Evolutionary conservation across 2,329 filamentous ascomycete genomes (phyloP), one percentile per base, ranked within the genome.

Genomic region (Cryphonectria naterciae): DNA sequence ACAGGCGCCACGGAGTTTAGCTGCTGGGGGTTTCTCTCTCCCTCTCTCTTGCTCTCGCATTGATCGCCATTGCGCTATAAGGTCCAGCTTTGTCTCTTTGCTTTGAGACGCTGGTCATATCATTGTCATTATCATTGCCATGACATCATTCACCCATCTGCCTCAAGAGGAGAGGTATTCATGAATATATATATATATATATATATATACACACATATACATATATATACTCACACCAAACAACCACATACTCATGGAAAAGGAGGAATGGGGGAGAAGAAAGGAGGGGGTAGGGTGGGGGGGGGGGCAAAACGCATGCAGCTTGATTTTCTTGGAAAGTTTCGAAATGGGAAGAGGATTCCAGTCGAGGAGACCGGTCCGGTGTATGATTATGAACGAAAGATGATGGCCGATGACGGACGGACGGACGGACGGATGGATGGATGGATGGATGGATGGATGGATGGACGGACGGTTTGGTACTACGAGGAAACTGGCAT

Each of bases 401-500:
- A 22, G 56, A 60, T 35, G 56, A 60, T 35, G 56, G 56, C 15
- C n/a, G 56, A 35, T 22, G 56, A 60, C 7, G 8, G 58, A 32
- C 25, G 58, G 56, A 37, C 28, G 56, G 28, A 37, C 52, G 52
- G 54, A 35, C 54, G 32, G 58, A 54, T 32, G 65, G 58, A 39
- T 46, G 58, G 58, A 46, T 25, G 32, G 58, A 54, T 32, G 65
- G 58, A 39, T 46, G 58, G 58, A 46, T 25, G 32, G 46, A 22
- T 15, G 67, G 22, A 46, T 22, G 32, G 28, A 19, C 22, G 58
- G 49, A 35, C 35, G 68, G 56, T 37, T 39, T 52, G 25, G 63
- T 37, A 39, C 37, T 43, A 71, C 43, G 46, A 69, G 22, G 67
- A 43, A 35, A 41, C 67, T 46, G 56, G 43, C 56, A 35, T 58